Evolutionary conservation across 768 basidiomycete genomes (phyloP).

Genomic region (Suillus plorans): DNA sequence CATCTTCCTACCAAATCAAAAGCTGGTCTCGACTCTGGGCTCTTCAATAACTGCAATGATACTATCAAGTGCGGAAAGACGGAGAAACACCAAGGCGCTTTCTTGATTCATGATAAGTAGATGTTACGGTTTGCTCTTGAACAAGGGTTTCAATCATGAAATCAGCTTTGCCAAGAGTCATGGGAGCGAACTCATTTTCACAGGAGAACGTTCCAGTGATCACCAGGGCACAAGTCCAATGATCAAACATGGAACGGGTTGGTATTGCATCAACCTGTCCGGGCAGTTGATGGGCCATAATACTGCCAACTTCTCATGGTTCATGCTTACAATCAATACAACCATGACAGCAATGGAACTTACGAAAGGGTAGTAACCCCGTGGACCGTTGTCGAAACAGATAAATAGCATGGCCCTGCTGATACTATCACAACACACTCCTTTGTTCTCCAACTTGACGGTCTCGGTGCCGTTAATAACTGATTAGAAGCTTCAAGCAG

Average conservation of each 20-base stretch:
- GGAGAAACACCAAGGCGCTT: background rate
- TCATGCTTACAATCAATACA: background rate
- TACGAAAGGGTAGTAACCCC: background rate
- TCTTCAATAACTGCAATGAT: background rate
- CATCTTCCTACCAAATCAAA: background rate
- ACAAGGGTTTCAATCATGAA: background rate
- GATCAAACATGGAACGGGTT: background rate
- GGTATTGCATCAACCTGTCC: background rate
- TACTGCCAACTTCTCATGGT: background rate
- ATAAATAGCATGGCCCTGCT: background rate
- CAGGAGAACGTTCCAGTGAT: background rate
- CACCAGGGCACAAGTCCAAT: background rate
- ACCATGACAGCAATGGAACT: background rate
- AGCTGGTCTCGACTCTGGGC: background rate
- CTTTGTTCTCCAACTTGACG: constrained; percentile 2
- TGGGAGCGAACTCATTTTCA: background rate
- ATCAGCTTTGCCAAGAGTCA: background rate
- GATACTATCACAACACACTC: background rate
- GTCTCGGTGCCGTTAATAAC: background rate
- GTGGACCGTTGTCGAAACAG: background rate
- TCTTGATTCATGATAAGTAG: background rate
- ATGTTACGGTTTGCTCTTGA: background rate
- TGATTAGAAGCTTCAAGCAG: background rate
- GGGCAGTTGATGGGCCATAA: background rate
- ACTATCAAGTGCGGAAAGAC: background rate